Conservation (phyloP, 2,329 filamentous ascomycete species). For the Colletotrichum sublineola region DNA sequence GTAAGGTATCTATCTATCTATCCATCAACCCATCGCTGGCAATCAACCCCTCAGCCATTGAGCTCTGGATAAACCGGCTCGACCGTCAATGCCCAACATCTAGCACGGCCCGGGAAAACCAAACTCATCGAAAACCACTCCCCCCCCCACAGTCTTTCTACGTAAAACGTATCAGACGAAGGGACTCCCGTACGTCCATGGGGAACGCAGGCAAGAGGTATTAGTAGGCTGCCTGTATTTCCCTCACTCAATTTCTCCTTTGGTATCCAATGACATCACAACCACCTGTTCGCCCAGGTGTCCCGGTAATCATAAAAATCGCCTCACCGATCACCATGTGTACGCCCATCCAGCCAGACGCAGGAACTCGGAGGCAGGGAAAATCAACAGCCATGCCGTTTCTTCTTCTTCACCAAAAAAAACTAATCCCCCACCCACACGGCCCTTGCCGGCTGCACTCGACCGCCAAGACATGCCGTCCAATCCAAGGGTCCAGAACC, state of each 20-base stretch:
- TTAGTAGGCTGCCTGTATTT: slow-evolving; percentile 9
- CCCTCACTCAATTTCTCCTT: background rate
- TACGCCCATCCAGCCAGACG: background rate
- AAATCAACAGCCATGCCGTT: slow-evolving; percentile 5
- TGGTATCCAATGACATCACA: slow-evolving; percentile 30
- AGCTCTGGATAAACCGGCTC: slow-evolving; percentile 26
- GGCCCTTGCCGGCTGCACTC: background rate
- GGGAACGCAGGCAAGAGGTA: background rate
- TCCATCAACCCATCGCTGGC: too few relatives aligned
- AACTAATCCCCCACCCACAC: background rate
- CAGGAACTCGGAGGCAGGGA: background rate
- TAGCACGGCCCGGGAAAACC: background rate
- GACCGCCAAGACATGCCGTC: background rate
- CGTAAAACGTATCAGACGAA: background rate
- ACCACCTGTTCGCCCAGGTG: slow-evolving; percentile 20
- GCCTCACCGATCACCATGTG: slow-evolving; percentile 18
- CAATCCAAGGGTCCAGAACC: slow-evolving; percentile 6
- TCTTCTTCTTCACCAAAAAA: background rate
- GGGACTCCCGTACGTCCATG: background rate
- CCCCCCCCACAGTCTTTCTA: background rate
- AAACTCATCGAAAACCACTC: background rate
- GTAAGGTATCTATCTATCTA: background rate
- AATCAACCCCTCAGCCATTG: background rate
- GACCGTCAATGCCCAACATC: slow-evolving; percentile 18
- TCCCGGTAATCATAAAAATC: background rate